Conservation (phyloP, 192 early-diverging fungal genomes). For the Allomyces arbusculus region DNA sequence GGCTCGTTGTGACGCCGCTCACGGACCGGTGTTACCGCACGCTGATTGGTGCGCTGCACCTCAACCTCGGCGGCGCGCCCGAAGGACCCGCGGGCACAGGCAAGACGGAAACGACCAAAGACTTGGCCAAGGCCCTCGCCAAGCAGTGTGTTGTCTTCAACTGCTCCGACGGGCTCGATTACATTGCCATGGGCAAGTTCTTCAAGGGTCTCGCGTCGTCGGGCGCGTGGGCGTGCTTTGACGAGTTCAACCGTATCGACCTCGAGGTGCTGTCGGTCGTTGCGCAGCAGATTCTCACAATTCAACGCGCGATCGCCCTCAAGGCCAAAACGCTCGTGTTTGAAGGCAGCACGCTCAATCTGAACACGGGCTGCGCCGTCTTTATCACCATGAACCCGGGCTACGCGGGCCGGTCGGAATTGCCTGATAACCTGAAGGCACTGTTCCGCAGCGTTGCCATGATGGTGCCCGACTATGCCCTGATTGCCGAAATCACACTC, state of each 20-base stretch:
- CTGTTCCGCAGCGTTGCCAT: constrained; percentile 97
- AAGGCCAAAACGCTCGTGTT: constrained; percentile 2
- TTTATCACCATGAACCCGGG: constrained; percentile 99
- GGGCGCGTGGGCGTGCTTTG: constrained; percentile 98
- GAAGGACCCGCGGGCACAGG: constrained; percentile 98
- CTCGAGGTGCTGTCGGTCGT: constrained; percentile 95
- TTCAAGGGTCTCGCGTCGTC: constrained; percentile 97
- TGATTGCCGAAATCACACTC: constrained; percentile 99
- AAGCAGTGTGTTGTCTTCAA: constrained; percentile 96
- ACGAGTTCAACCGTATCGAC: constrained; percentile 98
- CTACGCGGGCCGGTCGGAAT: constrained; percentile 91
- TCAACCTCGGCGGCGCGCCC: constrained; percentile 86
- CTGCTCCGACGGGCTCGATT: constrained; percentile 99
- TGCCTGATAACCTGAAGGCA: constrained; percentile 98
- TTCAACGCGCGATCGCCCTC: constrained; percentile 72
- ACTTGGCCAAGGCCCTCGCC: constrained; percentile 80
- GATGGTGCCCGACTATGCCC: constrained; percentile 90
- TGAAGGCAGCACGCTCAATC: constrained; percentile 36
- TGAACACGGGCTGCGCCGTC: constrained; percentile 79
- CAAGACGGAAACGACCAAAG: constrained; percentile 98
- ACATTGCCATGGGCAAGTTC: constrained; percentile 99
- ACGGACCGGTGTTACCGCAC: constrained; percentile 99
- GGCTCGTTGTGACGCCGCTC: constrained; percentile 93
- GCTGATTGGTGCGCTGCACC: constrained; percentile 85
- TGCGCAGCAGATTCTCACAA: constrained; percentile 97